A percentile compares a stretch with the other conserved stretches of the same genome.
phyloP scores from a whole-genome alignment of 352 stramenopile genomes.

The Phytophthora sp. region DNA sequence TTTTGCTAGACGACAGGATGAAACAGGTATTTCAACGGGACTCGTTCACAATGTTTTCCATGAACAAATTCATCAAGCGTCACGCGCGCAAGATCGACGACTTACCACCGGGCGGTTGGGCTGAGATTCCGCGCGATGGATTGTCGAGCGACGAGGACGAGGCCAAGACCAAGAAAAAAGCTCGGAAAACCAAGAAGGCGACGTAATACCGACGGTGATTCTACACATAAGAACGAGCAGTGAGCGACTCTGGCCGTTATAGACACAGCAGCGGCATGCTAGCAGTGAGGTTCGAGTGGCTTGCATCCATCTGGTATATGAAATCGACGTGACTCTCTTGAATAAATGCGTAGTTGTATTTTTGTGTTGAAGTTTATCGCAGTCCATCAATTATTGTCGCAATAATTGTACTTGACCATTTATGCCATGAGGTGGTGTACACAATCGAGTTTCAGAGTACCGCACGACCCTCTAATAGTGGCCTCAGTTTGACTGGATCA shows the following conservation, averaged over 20 bases:
- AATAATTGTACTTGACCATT: conserved; percentile 5
- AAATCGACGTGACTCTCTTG: conserved; percentile 35
- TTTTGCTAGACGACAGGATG: conserved; percentile 92
- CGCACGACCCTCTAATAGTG: not conserved
- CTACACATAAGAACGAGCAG: conserved; percentile 16
- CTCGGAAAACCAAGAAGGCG: conserved; percentile 38
- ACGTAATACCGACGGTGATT: not conserved
- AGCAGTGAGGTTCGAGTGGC: conserved; percentile 10
- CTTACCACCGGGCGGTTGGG: conserved; percentile 73
- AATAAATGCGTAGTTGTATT: conserved; percentile 7
- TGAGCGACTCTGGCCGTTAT: too few species aligned
- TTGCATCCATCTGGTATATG: conserved; percentile 31
- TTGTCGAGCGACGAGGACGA: conserved; percentile 85
- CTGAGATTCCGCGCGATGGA: conserved; percentile 72
- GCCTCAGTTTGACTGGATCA: conserved; percentile 41
- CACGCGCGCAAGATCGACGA: conserved; percentile 78
- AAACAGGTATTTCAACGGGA: conserved; percentile 82
- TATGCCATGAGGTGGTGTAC: conserved; percentile 1
- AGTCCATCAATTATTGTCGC: conserved; percentile 1
- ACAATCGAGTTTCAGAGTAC: not conserved
- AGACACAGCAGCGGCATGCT: conserved; percentile 22
- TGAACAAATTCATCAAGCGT: conserved; percentile 92
- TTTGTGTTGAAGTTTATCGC: not conserved
- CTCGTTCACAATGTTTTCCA: conserved; percentile 89
- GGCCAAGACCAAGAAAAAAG: conserved; percentile 48